Percentiles rank a stretch among this genome's conserved stretches.
Evolutionary conservation across 106 monocot genomes (phyloP).

Genomic region (Iris macrosiphon): DNA sequence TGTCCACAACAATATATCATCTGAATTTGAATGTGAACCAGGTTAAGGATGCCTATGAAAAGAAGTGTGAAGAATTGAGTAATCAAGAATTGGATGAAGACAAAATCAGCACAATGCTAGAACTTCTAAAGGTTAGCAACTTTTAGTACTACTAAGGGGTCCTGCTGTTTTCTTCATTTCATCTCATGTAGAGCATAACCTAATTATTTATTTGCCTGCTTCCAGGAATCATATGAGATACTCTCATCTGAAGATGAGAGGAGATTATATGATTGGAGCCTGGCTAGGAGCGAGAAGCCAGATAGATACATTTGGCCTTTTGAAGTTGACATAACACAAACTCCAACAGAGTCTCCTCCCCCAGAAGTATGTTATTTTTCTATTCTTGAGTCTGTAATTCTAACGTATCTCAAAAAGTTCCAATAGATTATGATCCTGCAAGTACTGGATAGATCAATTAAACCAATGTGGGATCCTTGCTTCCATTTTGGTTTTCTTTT

Average conservation of each 20-base stretch:
- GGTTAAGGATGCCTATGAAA: constrained; percentile 54
- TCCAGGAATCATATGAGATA: constrained; percentile 71
- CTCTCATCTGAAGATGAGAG: constrained; percentile 86
- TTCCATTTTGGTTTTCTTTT: too few relatives aligned
- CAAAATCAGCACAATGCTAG: constrained; percentile 27
- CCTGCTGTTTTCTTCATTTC: not conserved
- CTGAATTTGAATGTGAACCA: constrained; percentile 9
- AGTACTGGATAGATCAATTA: too few relatives aligned
- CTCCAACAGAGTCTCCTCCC: constrained; percentile 41
- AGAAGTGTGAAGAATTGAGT: constrained; percentile 64
- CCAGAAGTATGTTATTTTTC: constrained; percentile 55
- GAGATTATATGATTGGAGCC: constrained; percentile 91
- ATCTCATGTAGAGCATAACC: not conserved
- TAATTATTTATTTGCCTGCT: not conserved
- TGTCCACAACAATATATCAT: not conserved
- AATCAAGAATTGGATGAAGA: constrained; percentile 57
- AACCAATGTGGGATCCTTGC: too few relatives aligned
- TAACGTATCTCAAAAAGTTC: too few relatives aligned
- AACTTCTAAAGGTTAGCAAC: constrained; percentile 69
- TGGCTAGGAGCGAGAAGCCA: constrained; percentile 61
- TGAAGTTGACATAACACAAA: constrained; percentile 54
- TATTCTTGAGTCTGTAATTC: too few relatives aligned
- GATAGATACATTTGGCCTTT: constrained; percentile 91
- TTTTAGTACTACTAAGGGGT: not conserved
- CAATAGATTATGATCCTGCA: too few relatives aligned